Conservation (phyloP, 1,284 basidiomycete species). For the Violaceomyces palustris region DNA sequence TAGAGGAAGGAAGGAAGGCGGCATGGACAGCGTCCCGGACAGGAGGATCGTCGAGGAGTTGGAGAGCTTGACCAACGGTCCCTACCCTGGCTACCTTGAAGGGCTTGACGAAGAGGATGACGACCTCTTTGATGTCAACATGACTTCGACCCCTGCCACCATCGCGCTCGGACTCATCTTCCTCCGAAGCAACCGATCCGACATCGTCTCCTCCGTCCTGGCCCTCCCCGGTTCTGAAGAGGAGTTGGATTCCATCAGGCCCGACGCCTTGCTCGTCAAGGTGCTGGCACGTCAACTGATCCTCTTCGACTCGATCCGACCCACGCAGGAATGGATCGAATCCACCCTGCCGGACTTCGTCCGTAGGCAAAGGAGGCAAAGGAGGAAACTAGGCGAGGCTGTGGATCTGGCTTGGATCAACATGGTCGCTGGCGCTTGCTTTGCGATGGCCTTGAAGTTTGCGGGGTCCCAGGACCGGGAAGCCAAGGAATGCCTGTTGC, state of each 20-base stretch:
- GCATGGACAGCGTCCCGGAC: constrained; percentile 37
- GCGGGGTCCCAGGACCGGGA: constrained; percentile 64
- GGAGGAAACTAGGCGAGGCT: constrained; percentile 12
- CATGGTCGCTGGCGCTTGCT: constrained; percentile 70
- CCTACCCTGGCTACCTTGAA: too few species aligned
- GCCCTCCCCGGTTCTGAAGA: constrained; percentile 73
- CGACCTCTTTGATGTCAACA: constrained; percentile 6
- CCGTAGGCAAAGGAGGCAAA: constrained; percentile 56
- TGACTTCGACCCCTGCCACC: constrained; percentile 69
- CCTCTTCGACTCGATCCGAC: constrained; percentile 75
- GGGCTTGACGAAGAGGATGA: constrained; percentile 7
- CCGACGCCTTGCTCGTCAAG: constrained; percentile 76
- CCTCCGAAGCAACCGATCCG: constrained; percentile 72
- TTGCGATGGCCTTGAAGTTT: constrained; percentile 84
- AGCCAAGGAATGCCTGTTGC: constrained; percentile 75
- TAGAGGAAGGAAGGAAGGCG: constrained; percentile 54
- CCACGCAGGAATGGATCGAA: constrained; percentile 73
- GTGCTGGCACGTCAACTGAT: constrained; percentile 75
- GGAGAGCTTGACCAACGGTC: constrained; percentile 21
- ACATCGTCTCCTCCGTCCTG: constrained; percentile 78
- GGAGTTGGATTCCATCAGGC: constrained; percentile 76
- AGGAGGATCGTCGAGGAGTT: constrained; percentile 32
- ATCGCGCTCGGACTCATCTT: constrained; percentile 89
- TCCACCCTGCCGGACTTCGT: constrained; percentile 70
- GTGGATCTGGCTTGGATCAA: constrained; percentile 42